Evolutionary conservation across 148 eudicot species (phyloP).

Genomic region (Amaranthus palmeri): DNA sequence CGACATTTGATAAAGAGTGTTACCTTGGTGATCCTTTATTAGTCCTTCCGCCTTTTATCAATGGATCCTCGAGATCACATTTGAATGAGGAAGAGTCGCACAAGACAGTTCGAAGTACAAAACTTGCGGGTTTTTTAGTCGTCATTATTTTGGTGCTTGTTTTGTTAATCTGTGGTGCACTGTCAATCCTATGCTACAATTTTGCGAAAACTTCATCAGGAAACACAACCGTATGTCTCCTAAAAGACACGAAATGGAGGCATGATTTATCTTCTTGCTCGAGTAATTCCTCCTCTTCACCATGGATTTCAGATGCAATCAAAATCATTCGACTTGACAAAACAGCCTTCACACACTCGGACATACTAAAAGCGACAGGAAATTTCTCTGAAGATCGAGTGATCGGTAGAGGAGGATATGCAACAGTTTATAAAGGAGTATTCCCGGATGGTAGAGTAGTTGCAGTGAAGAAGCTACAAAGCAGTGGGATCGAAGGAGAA

Average conservation of each 20-base stretch:
- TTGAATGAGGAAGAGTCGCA: neutral
- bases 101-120: slow-evolving; percentile 7
- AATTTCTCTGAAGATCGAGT: slow-evolving; percentile 66
- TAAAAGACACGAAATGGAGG: slow-evolving; percentile 27
- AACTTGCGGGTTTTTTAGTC: slow-evolving; percentile 33
- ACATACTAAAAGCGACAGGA: slow-evolving; percentile 69
- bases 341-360: slow-evolving; percentile 67
- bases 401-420: slow-evolving; percentile 83
- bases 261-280: slow-evolving; percentile 42
- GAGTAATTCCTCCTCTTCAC: slow-evolving; percentile 42
- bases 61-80: slow-evolving; percentile 24
- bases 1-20: slow-evolving; percentile 71
- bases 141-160: slow-evolving; percentile 47
- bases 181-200: slow-evolving; percentile 41
- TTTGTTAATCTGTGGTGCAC: slow-evolving; percentile 43
- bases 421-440: slow-evolving; percentile 70
- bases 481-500: slow-evolving; percentile 82
- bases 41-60: slow-evolving; percentile 49
- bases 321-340: slow-evolving; percentile 73
- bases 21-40: slow-evolving; percentile 71
- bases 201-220: slow-evolving; percentile 29
- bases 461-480: slow-evolving; percentile 82
- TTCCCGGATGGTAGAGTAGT: slow-evolving; percentile 84
- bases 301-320: slow-evolving; percentile 53
- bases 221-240: slow-evolving; percentile 26